These are phyloP conservation scores for Keithomyces neogunnii DNA, from an alignment of 2,329 filamentous ascomycete species.

Conservation along the genomic window DNA sequence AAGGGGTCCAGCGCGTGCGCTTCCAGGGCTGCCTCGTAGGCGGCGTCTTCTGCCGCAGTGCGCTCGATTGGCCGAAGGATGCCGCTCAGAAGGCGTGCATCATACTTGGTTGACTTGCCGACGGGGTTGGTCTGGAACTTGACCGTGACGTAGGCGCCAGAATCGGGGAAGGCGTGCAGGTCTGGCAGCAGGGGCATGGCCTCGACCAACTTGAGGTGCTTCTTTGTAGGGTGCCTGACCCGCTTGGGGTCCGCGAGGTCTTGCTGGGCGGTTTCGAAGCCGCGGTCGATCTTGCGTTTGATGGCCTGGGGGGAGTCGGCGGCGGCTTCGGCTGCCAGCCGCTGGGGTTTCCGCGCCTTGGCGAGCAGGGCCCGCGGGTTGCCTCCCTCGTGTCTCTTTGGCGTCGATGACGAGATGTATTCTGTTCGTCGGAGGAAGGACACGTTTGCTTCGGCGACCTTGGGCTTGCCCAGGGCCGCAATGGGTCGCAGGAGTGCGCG, in stretches of 20 bases:
- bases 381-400: slow-evolving; percentile 40
- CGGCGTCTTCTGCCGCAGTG: slow-evolving; percentile 44
- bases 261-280: slow-evolving; percentile 46
- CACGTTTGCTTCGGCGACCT: slow-evolving; percentile 66
- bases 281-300: slow-evolving; percentile 57
- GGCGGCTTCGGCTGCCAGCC: slow-evolving; percentile 49
- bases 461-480: slow-evolving; percentile 76
- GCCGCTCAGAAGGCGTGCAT: slow-evolving; percentile 51
- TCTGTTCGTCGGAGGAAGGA: slow-evolving; percentile 95
- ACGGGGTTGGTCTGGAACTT: slow-evolving; percentile 62
- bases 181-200: slow-evolving; percentile 56
- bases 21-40: slow-evolving; percentile 40
- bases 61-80: slow-evolving; percentile 53
- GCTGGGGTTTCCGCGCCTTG: slow-evolving; percentile 23
- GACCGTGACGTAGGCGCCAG: slow-evolving; percentile 59
- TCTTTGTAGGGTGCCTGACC: slow-evolving; percentile 51
- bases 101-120: slow-evolving; percentile 40
- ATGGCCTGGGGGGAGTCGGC: slow-evolving; percentile 57
- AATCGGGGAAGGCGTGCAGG: slow-evolving; percentile 60
- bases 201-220: slow-evolving; percentile 48
- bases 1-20: slow-evolving; percentile 48
- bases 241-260: slow-evolving; percentile 45
- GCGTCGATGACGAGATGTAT: slow-evolving; percentile 66
- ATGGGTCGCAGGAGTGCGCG: slow-evolving; percentile 75
- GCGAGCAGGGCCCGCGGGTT: slow-evolving; percentile 30